Evolutionary conservation across 164 flowering plant genomes (phyloP).

Genomic region (Magnolia sinica): DNA sequence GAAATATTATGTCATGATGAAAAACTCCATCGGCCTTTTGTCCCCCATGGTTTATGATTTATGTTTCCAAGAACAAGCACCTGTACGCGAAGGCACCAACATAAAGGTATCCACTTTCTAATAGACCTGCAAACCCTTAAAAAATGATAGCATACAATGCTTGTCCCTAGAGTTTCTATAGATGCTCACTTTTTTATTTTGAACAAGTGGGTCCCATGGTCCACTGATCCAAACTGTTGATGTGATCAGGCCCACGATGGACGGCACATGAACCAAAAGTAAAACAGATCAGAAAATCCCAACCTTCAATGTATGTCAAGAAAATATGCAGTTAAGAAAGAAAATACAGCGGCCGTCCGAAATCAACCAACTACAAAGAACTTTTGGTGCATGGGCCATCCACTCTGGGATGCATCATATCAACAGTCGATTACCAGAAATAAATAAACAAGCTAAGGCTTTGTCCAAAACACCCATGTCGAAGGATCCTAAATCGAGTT

Average conservation of each 20-base stretch:
- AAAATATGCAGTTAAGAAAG: too few species aligned
- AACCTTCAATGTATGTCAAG: neutral
- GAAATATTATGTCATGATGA: too few species aligned
- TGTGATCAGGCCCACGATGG: neutral
- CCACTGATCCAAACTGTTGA: neutral
- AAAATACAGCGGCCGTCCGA: neutral
- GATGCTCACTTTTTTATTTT: neutral
- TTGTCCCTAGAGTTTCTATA: neutral
- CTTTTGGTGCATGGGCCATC: neutral
- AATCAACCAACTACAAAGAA: neutral
- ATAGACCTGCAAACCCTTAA: neutral
- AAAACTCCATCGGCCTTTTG: too few species aligned
- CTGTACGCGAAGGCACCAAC: neutral
- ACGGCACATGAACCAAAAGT: neutral
- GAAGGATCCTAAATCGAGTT: neutral
- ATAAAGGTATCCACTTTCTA: neutral
- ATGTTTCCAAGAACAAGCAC: neutral
- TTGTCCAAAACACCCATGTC: neutral
- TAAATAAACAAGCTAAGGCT: neutral
- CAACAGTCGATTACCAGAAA: neutral
- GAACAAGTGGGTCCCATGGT: neutral
- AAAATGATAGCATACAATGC: neutral
- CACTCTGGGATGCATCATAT: neutral
- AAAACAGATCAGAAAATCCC: neutral
- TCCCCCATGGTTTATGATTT: too few species aligned